Percentiles rank a stretch among this genome's conserved stretches.
Conservation (phyloP, 2,329 filamentous ascomycete species). For the Keithomyces neogunnii region DNA sequence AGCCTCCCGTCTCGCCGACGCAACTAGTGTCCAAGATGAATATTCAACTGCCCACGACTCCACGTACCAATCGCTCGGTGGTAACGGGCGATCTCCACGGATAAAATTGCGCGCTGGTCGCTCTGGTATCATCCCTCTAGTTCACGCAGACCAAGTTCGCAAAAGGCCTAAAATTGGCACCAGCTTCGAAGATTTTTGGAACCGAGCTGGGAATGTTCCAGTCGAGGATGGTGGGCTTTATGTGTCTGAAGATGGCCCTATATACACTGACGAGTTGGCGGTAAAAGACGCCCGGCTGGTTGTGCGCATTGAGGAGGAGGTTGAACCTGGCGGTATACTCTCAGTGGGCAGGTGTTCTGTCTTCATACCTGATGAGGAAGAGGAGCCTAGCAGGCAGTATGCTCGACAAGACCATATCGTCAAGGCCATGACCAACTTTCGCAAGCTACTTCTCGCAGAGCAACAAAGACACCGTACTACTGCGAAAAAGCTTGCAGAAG, state of each 20-base stretch:
- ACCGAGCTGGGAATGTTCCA: conserved; percentile 39
- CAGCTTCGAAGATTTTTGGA: conserved; percentile 51
- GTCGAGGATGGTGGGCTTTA: conserved; percentile 51
- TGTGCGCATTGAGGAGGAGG: conserved; percentile 61
- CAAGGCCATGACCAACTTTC: conserved; percentile 71
- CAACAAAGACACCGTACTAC: conserved; percentile 66
- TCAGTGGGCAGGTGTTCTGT: conserved; percentile 61
- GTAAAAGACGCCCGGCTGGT: conserved; percentile 62
- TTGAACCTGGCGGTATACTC: conserved; percentile 65
- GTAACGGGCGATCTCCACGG: conserved; percentile 28
- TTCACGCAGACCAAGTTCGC: conserved; percentile 50
- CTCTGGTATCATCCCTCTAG: conserved; percentile 39
- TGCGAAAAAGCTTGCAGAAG: conserved; percentile 73
- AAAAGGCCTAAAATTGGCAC: conserved; percentile 43
- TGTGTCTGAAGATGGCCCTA: conserved; percentile 44
- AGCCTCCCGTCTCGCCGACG: conserved; percentile 30
- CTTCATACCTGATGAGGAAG: conserved; percentile 62
- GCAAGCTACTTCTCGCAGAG: conserved; percentile 71
- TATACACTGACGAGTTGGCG: conserved; percentile 54
- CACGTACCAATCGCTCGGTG: conserved; percentile 10
- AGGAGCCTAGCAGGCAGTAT: conserved; percentile 72
- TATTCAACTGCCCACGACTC: conserved; percentile 7
- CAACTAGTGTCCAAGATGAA: conserved; percentile 10
- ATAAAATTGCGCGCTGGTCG: conserved; percentile 39
- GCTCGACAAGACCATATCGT: conserved; percentile 81